Conservation (phyloP, 345 rosid genomes). For the Rhizophora apiculata region DNA sequence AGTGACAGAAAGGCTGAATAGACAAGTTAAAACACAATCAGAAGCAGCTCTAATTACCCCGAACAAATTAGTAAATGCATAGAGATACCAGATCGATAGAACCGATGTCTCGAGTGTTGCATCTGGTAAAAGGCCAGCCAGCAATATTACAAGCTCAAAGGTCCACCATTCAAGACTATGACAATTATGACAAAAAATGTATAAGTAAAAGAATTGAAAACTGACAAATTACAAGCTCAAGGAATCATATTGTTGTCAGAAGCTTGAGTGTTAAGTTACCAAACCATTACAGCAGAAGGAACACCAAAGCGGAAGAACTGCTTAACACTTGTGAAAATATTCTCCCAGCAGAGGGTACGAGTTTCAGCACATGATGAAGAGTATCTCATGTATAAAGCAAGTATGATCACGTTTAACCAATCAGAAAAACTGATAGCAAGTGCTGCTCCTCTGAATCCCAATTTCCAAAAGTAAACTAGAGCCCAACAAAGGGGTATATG, state of each 20-base stretch:
- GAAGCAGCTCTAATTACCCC: background rate
- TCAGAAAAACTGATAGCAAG: slow-evolving; percentile 41
- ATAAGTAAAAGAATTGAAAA: background rate
- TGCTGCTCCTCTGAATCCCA: slow-evolving; percentile 41
- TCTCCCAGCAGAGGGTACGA: slow-evolving; percentile 19
- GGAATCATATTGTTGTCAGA: too few relatives aligned
- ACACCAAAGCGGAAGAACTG: slow-evolving; percentile 38
- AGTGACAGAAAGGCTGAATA: background rate
- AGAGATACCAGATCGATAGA: background rate
- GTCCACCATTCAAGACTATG: slow-evolving; percentile 1
- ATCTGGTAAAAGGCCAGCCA: background rate
- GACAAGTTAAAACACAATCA: background rate
- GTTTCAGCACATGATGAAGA: slow-evolving; percentile 40
- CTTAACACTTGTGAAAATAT: slow-evolving; percentile 21
- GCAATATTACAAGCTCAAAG: background rate
- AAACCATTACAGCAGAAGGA: slow-evolving; percentile 50
- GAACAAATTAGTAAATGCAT: background rate
- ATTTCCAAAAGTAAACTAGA: slow-evolving; percentile 27
- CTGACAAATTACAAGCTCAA: too few relatives aligned
- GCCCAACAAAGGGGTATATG: slow-evolving; percentile 39
- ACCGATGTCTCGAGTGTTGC: background rate
- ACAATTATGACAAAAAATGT: background rate
- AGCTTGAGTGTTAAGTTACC: background rate
- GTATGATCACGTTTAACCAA: slow-evolving; percentile 40
- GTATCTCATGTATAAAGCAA: slow-evolving; percentile 26